Percentiles rank a stretch among this genome's conserved stretches.
These are phyloP conservation scores for Ogataea trehaloabstinens DNA, from an alignment of 805 yeast genomes.

Conservation along the genomic window DNA sequence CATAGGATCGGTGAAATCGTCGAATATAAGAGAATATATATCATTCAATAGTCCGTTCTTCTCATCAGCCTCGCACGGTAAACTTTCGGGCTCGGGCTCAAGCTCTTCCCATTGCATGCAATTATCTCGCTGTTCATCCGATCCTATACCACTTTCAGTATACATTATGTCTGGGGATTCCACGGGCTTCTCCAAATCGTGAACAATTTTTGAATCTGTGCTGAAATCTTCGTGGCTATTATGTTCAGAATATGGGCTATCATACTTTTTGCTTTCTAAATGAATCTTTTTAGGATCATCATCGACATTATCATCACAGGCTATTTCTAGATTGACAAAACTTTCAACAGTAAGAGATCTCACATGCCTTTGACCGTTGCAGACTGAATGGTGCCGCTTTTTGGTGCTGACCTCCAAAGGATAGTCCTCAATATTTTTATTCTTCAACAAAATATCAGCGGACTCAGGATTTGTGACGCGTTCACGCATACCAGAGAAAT, in stretches of 20 bases:
- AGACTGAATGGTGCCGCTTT: too few species aligned
- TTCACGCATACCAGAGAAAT: neutral
- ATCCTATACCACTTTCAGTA: neutral
- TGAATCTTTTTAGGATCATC: neutral
- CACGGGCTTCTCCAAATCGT: slow-evolving; percentile 3
- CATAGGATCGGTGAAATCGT: slow-evolving; percentile 40
- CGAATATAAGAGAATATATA: slow-evolving; percentile 45
- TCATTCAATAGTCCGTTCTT: slow-evolving; percentile 37
- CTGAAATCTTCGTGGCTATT: neutral
- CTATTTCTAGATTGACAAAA: neutral
- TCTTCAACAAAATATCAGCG: neutral
- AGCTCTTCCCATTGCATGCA: slow-evolving; percentile 1
- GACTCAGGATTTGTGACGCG: neutral
- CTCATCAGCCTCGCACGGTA: slow-evolving; percentile 7
- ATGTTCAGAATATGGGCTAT: neutral
- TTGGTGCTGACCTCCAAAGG: neutral
- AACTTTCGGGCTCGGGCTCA: neutral
- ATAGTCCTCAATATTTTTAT: neutral
- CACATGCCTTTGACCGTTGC: neutral
- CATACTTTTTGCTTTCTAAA: neutral
- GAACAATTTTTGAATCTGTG: neutral
- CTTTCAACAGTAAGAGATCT: neutral
- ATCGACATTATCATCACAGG: neutral
- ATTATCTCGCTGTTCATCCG: neutral
- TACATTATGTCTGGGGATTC: neutral